A percentile compares a stretch with the other conserved stretches of the same genome.
phyloP scores from a whole-genome alignment of 2,329 filamentous ascomycete species.

The Diaporthe vaccinii region DNA sequence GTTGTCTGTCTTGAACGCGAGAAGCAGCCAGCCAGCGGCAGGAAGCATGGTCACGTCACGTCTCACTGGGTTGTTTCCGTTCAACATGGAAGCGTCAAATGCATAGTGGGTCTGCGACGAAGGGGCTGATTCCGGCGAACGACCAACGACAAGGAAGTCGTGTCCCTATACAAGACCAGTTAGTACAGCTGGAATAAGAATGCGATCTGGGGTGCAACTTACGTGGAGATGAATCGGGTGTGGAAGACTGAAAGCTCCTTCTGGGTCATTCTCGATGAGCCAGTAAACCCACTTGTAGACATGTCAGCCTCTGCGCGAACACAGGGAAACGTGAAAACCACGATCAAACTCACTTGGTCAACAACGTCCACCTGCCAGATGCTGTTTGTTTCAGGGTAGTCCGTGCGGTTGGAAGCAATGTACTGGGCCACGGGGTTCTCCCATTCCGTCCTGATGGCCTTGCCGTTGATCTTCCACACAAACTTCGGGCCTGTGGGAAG shows the following conservation, averaged over 20 bases:
- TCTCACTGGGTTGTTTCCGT: slow-evolving; percentile 58
- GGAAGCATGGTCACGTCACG: slow-evolving; percentile 62
- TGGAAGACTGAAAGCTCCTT: slow-evolving; percentile 43
- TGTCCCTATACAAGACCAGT: slow-evolving; percentile 44
- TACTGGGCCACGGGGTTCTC: slow-evolving; percentile 56
- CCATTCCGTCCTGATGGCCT: slow-evolving; percentile 56
- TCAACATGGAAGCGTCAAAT: slow-evolving; percentile 49
- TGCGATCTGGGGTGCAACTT: neutral
- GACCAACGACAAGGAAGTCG: slow-evolving; percentile 49
- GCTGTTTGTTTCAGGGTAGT: slow-evolving; percentile 46
- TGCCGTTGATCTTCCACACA: slow-evolving; percentile 53
- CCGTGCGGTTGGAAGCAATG: slow-evolving; percentile 47
- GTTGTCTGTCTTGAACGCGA: slow-evolving; percentile 63
- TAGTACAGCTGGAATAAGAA: slow-evolving; percentile 8
- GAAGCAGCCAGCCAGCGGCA: slow-evolving; percentile 57
- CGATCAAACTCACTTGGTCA: slow-evolving; percentile 38
- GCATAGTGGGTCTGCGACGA: slow-evolving; percentile 39
- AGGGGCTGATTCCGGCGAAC: slow-evolving; percentile 43
- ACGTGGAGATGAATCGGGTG: slow-evolving; percentile 53
- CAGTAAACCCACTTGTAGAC: slow-evolving; percentile 47
- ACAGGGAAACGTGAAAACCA: slow-evolving; percentile 22
- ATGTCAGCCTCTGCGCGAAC: neutral
- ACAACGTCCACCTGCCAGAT: slow-evolving; percentile 47
- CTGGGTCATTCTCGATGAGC: slow-evolving; percentile 49
- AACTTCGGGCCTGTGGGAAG: slow-evolving; percentile 44